A percentile compares a stretch with the other conserved stretches of the same genome.
Evolutionary conservation across 2,329 filamentous ascomycete genomes (phyloP).

Genomic region (Xylaria sp.): DNA sequence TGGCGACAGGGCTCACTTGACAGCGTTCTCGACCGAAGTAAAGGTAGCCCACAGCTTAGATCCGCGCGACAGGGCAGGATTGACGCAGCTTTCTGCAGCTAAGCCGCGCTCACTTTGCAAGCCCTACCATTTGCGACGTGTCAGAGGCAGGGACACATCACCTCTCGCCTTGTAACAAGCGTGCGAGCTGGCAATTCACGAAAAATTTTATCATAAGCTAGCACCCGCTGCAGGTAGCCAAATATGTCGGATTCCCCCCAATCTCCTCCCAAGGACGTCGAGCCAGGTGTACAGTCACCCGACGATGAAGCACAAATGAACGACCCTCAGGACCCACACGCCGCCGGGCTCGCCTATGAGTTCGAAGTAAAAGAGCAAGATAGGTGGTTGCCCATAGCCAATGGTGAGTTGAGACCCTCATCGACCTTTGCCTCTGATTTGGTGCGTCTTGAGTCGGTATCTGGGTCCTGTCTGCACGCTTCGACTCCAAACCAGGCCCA

Average conservation of each 20-base stretch:
- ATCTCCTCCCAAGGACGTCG: constrained; percentile 94
- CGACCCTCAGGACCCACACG: constrained; percentile 79
- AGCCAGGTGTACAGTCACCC: constrained; percentile 89
- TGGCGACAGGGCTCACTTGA: constrained; percentile 46
- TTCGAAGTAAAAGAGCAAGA: constrained; percentile 99
- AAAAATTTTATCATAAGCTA: constrained; percentile 64
- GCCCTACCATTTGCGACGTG: constrained; percentile 65
- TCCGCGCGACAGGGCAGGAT: constrained; percentile 49
- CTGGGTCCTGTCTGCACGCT: constrained; percentile 41
- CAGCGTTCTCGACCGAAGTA: constrained; percentile 35
- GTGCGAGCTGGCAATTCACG: constrained; percentile 62
- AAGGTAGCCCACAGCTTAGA: constrained; percentile 41
- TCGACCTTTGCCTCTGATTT: constrained; percentile 53
- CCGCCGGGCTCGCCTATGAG: constrained; percentile 79
- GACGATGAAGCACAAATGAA: constrained; percentile 96
- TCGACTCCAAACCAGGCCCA: constrained; percentile 35
- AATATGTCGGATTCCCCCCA: constrained; percentile 89
- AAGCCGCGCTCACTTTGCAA: constrained; percentile 56
- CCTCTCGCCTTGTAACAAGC: constrained; percentile 53
- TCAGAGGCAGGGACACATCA: constrained; percentile 65
- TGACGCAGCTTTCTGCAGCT: constrained; percentile 62
- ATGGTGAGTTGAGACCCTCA: constrained; percentile 78
- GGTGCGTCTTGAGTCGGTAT: constrained; percentile 53
- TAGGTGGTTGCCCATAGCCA: constrained; percentile 99
- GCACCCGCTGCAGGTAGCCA: constrained; percentile 72